These are phyloP conservation scores for Ilyonectria destructans DNA, from an alignment of 2,329 filamentous ascomycete species.

Conservation along the genomic window DNA sequence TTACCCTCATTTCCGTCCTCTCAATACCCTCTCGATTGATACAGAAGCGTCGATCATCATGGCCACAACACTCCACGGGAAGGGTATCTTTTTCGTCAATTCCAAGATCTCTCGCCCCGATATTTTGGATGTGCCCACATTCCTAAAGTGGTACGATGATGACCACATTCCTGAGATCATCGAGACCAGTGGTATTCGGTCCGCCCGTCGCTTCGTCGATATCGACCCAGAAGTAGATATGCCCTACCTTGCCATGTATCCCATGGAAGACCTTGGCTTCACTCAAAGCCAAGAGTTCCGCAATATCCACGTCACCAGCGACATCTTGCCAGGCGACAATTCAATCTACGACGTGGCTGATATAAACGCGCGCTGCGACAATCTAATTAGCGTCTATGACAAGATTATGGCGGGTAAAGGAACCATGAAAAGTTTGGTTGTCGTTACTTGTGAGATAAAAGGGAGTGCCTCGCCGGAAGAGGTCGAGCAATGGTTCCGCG, in stretches of 20 bases:
- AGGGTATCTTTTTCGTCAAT: not conserved
- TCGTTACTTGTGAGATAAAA: not conserved
- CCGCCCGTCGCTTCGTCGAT: not conserved
- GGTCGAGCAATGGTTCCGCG: not conserved
- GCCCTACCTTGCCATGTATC: not conserved
- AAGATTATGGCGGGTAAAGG: not conserved
- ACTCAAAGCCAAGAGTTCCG: not conserved
- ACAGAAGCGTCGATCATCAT: not conserved
- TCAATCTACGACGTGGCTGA: not conserved
- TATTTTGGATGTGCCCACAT: not conserved
- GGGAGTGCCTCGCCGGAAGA: not conserved
- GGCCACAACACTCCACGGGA: not conserved
- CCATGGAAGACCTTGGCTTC: not conserved
- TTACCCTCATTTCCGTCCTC: too few relatives aligned
- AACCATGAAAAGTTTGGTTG: not conserved
- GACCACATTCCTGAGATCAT: not conserved
- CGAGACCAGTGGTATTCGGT: not conserved
- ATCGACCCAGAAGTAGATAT: not conserved
- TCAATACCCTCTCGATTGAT: not conserved
- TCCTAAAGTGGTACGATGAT: not conserved
- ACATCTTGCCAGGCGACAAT: not conserved
- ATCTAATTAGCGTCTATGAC: not conserved
- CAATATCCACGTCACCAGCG: not conserved
- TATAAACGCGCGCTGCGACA: not conserved
- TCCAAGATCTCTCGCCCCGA: not conserved